Evolutionary conservation across 2,329 filamentous ascomycete genomes (phyloP).

Genomic region (Nemania diffusa): DNA sequence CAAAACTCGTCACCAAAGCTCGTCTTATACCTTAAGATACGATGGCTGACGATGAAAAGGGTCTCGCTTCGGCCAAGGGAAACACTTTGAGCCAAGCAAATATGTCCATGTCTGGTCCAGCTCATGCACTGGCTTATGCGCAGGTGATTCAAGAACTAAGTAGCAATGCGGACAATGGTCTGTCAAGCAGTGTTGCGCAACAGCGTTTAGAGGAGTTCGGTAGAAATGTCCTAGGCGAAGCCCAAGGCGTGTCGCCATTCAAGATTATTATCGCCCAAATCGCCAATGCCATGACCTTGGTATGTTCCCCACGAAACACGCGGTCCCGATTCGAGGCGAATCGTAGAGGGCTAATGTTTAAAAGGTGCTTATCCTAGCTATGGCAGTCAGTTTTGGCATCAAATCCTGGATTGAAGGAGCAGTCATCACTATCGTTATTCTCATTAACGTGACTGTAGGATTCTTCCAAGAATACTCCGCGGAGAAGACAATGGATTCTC

Average conservation of each 20-base stretch:
- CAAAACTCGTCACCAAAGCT: background rate
- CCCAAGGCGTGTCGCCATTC: slow-evolving; percentile 62
- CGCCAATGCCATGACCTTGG: slow-evolving; percentile 74
- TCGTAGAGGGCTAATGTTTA: background rate
- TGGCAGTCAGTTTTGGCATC: slow-evolving; percentile 64
- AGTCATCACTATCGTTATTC: slow-evolving; percentile 62
- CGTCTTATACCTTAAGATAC: slow-evolving; percentile 4
- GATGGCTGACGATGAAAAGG: slow-evolving; percentile 8
- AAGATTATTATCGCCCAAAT: slow-evolving; percentile 71
- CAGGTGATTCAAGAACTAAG: slow-evolving; percentile 62
- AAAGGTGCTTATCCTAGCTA: slow-evolving; percentile 61
- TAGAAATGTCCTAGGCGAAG: slow-evolving; percentile 67
- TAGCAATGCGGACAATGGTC: slow-evolving; percentile 64
- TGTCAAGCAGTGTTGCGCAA: slow-evolving; percentile 62
- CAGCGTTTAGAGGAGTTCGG: slow-evolving; percentile 66
- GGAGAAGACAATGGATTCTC: slow-evolving; percentile 66
- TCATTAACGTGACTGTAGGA: slow-evolving; percentile 63
- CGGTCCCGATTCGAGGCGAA: background rate
- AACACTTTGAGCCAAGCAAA: slow-evolving; percentile 39
- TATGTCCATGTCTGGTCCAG: slow-evolving; percentile 62
- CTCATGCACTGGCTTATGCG: slow-evolving; percentile 63
- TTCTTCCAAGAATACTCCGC: slow-evolving; percentile 66
- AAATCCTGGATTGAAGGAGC: slow-evolving; percentile 65
- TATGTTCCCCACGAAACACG: slow-evolving; percentile 43
- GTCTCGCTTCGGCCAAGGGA: background rate